phyloP scores from a whole-genome alignment of 2,329 filamentous ascomycete genomes.

The Plectosphaerella plurivora region DNA sequence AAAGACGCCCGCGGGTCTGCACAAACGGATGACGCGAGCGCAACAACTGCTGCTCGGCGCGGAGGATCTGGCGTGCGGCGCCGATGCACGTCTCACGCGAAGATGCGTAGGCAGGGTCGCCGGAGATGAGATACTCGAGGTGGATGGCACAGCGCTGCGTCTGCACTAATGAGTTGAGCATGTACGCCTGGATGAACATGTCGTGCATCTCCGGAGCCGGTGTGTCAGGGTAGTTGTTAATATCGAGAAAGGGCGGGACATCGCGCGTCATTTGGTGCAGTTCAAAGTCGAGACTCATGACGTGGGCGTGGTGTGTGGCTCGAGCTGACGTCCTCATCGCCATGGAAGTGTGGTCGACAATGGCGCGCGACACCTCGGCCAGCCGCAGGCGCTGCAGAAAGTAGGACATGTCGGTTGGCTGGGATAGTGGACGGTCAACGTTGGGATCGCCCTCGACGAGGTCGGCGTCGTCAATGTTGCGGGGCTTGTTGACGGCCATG shows the following conservation, averaged over 20 bases:
- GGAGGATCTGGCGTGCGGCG: slow-evolving; percentile 30
- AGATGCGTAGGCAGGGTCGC: slow-evolving; percentile 27
- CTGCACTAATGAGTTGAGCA: slow-evolving; percentile 29
- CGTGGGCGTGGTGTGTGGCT: slow-evolving; percentile 13
- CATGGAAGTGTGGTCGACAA: slow-evolving; percentile 28
- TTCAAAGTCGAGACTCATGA: slow-evolving; percentile 29
- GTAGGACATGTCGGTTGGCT: slow-evolving; percentile 39
- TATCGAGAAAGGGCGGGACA: slow-evolving; percentile 28
- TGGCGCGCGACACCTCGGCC: slow-evolving; percentile 30
- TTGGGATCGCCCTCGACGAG: slow-evolving; percentile 17
- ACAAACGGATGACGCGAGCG: slow-evolving; percentile 17
- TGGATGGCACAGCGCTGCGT: slow-evolving; percentile 33
- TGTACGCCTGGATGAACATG: slow-evolving; percentile 29
- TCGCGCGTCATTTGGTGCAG: slow-evolving; percentile 23
- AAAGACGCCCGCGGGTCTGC: slow-evolving; percentile 20
- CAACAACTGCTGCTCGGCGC: slow-evolving; percentile 27
- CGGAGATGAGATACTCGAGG: slow-evolving; percentile 30
- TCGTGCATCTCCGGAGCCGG: slow-evolving; percentile 19
- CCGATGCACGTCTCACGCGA: slow-evolving; percentile 29
- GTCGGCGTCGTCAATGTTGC: slow-evolving; percentile 35
- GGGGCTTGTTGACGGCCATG: slow-evolving; percentile 32
- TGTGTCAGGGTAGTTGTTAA: slow-evolving; percentile 19
- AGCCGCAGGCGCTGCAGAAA: slow-evolving; percentile 35
- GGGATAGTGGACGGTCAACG: slow-evolving; percentile 20
- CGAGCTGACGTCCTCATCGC: slow-evolving; percentile 9